These are phyloP conservation scores for Chimonanthus praecox DNA, from an alignment of 164 flowering plant species.

Conservation along the genomic window DNA sequence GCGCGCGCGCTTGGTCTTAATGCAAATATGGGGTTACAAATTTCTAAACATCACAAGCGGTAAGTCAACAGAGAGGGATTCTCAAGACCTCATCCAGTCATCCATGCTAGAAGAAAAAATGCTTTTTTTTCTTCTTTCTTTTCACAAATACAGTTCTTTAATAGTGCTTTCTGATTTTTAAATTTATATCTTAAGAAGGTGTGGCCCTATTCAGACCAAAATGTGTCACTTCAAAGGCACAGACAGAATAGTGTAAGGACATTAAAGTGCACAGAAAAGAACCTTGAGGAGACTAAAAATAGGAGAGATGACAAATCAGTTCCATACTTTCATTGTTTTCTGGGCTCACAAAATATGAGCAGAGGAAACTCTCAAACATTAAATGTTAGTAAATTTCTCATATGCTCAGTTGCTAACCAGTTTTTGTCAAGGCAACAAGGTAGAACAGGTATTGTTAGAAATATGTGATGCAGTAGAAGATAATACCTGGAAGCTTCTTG, in stretches of 20 bases:
- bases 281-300: not conserved
- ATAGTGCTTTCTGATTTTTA: not conserved
- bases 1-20: too few species aligned
- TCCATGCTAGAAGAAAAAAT: not conserved
- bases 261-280: not conserved
- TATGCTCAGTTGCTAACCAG: too few species aligned
- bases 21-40: not conserved
- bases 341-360: not conserved
- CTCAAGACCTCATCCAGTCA: not conserved
- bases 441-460: not conserved
- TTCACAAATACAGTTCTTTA: not conserved
- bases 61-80: not conserved
- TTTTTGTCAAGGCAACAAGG: not conserved
- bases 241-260: not conserved
- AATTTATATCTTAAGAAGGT: too few species aligned
- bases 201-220: too few species aligned
- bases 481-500: constrained; percentile 78
- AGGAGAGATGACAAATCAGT: too few species aligned
- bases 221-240: too few species aligned
- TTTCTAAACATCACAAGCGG: not conserved
- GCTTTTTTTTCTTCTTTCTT: not conserved
- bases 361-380: not conserved
- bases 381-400: not conserved
- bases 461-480: not conserved
- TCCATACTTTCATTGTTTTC: too few species aligned